Evolutionary conservation across 192 early-diverging fungal species (phyloP), one percentile per base, ranked within the genome.

Genomic region (Geranomyces michiganensis): DNA sequence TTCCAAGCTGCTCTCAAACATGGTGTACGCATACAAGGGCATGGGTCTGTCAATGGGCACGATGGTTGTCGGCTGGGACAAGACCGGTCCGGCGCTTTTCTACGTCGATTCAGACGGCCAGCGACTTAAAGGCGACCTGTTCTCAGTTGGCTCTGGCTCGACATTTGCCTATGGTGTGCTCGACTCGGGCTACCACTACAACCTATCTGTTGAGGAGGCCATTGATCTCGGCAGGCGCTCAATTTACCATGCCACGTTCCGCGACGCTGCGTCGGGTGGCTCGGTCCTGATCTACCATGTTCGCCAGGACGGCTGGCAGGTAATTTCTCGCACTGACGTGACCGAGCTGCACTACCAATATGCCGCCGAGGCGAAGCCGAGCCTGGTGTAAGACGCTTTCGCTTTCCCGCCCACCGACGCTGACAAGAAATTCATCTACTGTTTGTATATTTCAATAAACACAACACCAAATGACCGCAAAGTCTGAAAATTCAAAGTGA

Each of bases 1-100:
- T 10, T 97, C 95, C 36, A 99, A 99, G 81, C 78, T 99, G 49
- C 77, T 99, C 62, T 87, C 89, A 62, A 99, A 99, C 84, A 93
- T 97, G 89, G 95, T 99, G 8, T 95, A 94, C 74, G 79, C 90
- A 56, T 99, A 98, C 88, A 99, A 97, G 77, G 95, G 97, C 68
- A 97, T 97, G 93, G 97, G 95, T 13, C 78, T 99, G 68, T 97
- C 95, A 24, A 99, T 99, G 97, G 97, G 97, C 32, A 98, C 96
- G 26, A 99, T 99, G 97, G 86, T 99, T 44, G 90, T 92, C 56
- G 97, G 97, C 62, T 99, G 96, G 96, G 96, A 99, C 70, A 94
- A 95, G 81, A 91, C 84, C 12, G 97, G 95, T 2, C 96, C 96
- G 2, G 90, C 88, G 49, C 80, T 99, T 49, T 97, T 90, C 81